phyloP scores from a whole-genome alignment of 768 basidiomycete species.

The Rhodosporidiobolus sp. region DNA sequence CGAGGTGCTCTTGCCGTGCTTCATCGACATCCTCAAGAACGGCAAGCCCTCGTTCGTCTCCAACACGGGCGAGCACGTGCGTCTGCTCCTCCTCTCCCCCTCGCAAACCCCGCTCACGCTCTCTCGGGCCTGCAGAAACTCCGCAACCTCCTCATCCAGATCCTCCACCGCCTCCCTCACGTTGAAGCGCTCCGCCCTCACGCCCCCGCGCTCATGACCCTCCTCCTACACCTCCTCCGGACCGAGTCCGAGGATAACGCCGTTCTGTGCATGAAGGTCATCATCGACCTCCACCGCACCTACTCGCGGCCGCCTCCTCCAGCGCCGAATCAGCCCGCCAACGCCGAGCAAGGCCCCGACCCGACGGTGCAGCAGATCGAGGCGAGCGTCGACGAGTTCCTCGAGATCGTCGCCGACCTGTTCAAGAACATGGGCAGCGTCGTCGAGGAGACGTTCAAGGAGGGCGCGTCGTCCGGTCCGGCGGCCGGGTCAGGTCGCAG shows the following conservation, averaged over 20 bases:
- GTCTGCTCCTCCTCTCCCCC: neutral
- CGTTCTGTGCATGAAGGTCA: conserved; percentile 78
- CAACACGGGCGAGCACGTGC: conserved; percentile 41
- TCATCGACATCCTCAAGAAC: conserved; percentile 37
- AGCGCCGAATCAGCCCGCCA: neutral
- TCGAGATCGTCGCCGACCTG: conserved; percentile 72
- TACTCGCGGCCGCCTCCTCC: conserved; percentile 58
- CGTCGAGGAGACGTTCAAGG: conserved; percentile 70
- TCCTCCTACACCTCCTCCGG: conserved; percentile 78
- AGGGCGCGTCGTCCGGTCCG: conserved; percentile 45
- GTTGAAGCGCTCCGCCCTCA: conserved; percentile 73
- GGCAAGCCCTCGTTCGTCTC: conserved; percentile 39
- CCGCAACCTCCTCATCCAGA: conserved; percentile 80
- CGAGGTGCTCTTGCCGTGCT: conserved; percentile 42
- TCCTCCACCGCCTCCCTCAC: conserved; percentile 79
- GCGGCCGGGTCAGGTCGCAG: conserved; percentile 1
- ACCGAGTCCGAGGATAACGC: conserved; percentile 97
- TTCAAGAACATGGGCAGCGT: conserved; percentile 70
- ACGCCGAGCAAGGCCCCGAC: neutral
- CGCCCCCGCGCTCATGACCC: conserved; percentile 64
- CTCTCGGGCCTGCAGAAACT: conserved; percentile 60
- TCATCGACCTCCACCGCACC: conserved; percentile 80
- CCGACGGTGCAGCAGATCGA: conserved; percentile 54
- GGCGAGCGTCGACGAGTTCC: conserved; percentile 71
- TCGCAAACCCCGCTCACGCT: neutral